These are phyloP conservation scores for Verticillium dahliae DNA, from an alignment of 2,329 filamentous ascomycete species.

Conservation along the genomic window DNA sequence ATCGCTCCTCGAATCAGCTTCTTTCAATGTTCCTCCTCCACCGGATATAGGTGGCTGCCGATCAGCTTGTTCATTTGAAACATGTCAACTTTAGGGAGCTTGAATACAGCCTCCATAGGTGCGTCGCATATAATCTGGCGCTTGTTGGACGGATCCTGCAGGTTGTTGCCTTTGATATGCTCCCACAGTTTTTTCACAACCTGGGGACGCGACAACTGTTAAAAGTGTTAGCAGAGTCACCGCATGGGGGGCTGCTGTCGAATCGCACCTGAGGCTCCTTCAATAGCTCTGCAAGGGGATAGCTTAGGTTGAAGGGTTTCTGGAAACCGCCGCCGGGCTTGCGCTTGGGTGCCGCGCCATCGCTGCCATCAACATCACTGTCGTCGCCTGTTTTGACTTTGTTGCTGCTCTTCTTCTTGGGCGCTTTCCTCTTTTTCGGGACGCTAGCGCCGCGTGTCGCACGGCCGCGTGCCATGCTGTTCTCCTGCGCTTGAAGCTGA, in stretches of 20 bases:
- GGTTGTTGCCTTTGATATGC: constrained; percentile 80
- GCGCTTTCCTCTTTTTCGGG: constrained; percentile 59
- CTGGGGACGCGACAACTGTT: constrained; percentile 81
- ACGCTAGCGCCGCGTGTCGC: constrained; percentile 68
- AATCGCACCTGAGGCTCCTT: constrained; percentile 56
- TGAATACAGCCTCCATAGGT: constrained; percentile 86
- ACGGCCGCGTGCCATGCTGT: constrained; percentile 58
- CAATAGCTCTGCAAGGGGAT: constrained; percentile 61
- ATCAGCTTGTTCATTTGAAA: constrained; percentile 99
- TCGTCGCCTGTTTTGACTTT: constrained; percentile 69
- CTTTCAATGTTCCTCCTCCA: constrained; percentile 55
- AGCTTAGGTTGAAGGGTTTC: constrained; percentile 72
- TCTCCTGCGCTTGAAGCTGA: constrained; percentile 86
- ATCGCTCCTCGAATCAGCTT: too few species aligned
- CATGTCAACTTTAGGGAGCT: constrained; percentile 88
- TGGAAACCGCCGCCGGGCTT: constrained; percentile 92
- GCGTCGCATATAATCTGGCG: constrained; percentile 92
- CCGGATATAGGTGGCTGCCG: constrained; percentile 79
- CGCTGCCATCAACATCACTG: constrained; percentile 64
- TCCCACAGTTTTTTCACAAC: constrained; percentile 96
- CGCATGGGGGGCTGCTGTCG: not conserved
- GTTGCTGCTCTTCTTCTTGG: constrained; percentile 67
- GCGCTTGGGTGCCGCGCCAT: constrained; percentile 55
- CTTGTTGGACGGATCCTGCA: constrained; percentile 88
- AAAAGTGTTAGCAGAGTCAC: constrained; percentile 12